phyloP scores from a whole-genome alignment of 495 filamentous ascomycete species.

The Paragyromitra xinjiangensis region DNA sequence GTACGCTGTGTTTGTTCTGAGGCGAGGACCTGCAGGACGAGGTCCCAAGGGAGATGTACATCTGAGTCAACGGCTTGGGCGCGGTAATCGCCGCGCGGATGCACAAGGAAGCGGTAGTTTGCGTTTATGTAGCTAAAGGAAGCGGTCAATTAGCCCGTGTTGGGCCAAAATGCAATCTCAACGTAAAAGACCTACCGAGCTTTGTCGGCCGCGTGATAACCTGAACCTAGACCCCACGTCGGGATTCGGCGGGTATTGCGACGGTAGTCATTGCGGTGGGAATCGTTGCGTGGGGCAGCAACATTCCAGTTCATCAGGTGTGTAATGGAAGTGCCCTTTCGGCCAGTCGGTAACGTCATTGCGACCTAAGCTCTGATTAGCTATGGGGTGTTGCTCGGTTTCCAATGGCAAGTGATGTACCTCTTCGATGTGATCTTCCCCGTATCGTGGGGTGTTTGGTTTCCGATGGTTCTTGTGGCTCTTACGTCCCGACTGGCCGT shows the following conservation, averaged over 20 bases:
- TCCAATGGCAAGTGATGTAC: slow-evolving; percentile 10
- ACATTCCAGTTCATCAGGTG: slow-evolving; percentile 92
- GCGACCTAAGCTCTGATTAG: slow-evolving; percentile 64
- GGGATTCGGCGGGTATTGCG: slow-evolving; percentile 70
- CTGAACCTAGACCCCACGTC: slow-evolving; percentile 87
- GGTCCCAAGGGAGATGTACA: slow-evolving; percentile 87
- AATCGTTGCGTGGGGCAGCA: slow-evolving; percentile 75
- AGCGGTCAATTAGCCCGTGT: slow-evolving; percentile 22
- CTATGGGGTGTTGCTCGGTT: background rate
- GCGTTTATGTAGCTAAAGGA: slow-evolving; percentile 82
- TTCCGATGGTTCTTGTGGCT: slow-evolving; percentile 72
- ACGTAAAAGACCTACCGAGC: slow-evolving; percentile 67
- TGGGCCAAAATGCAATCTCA: slow-evolving; percentile 6
- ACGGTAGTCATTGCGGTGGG: slow-evolving; percentile 62
- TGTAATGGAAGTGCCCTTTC: slow-evolving; percentile 95
- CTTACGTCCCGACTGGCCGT: slow-evolving; percentile 76
- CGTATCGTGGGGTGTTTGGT: slow-evolving; percentile 55
- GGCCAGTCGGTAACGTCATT: slow-evolving; percentile 84
- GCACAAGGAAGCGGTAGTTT: slow-evolving; percentile 96
- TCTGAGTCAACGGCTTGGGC: slow-evolving; percentile 86
- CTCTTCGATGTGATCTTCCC: slow-evolving; percentile 32
- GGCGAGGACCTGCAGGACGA: slow-evolving; percentile 88
- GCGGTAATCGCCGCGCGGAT: slow-evolving; percentile 79
- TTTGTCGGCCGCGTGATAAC: slow-evolving; percentile 91
- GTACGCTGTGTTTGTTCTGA: slow-evolving; percentile 87